Conservation (phyloP, 805 yeast species). For the Candida peoriensis region DNA sequence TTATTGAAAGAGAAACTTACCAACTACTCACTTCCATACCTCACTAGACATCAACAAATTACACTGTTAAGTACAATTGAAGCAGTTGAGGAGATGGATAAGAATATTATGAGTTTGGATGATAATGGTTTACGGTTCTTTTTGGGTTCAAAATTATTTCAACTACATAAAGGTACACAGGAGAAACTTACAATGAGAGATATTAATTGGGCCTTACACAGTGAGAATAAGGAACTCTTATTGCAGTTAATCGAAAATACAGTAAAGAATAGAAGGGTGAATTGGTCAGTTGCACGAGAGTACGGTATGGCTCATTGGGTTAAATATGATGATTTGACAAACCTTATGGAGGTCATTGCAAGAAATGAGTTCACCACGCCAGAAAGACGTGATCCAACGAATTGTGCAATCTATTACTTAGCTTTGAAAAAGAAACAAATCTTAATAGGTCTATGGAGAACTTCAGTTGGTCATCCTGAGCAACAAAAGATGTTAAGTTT, state of each 20-base stretch:
- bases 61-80: constrained; percentile 69
- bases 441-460: constrained; percentile 78
- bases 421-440: constrained; percentile 76
- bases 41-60: constrained; percentile 89
- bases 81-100: constrained; percentile 52
- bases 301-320: constrained; percentile 75
- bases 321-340: constrained; percentile 38
- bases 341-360: constrained; percentile 64
- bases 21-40: constrained; percentile 63
- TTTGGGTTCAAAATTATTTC: constrained; percentile 65
- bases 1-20: constrained; percentile 56
- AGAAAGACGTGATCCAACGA: constrained; percentile 64
- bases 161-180: constrained; percentile 47
- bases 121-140: constrained; percentile 65
- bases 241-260: constrained; percentile 43
- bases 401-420: constrained; percentile 68
- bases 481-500: constrained; percentile 78
- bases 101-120: constrained; percentile 30
- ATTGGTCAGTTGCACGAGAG: constrained; percentile 57
- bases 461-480: constrained; percentile 69
- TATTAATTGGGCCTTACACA: constrained; percentile 81
- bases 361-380: constrained; percentile 58
- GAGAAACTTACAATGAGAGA: constrained; percentile 68
- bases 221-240: constrained; percentile 68
- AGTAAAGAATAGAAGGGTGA: constrained; percentile 36